Base-by-base conservation (phyloP, 2,329 filamentous ascomycete genomes). In the Rhynchosporium agropyri region DNA sequence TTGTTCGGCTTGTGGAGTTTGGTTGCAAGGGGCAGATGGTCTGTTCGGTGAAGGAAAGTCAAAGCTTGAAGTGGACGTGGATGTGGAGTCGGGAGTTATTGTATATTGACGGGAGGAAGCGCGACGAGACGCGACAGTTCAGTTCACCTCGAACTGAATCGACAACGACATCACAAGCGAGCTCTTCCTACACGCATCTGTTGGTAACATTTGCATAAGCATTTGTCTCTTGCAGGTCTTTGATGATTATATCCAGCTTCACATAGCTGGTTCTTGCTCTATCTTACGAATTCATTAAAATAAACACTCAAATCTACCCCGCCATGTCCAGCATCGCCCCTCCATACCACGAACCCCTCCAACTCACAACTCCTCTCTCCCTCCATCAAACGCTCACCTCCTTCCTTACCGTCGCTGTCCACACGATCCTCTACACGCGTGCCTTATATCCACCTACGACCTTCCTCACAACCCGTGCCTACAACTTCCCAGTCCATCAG, bases 401-500 rank as follows among this genome's bases (percentile, higher is more conserved):
- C 73, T 90, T 91, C 77, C 82, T 91, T 54, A 86, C 83, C 64
- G 85, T 89, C 60, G 84, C 86, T 64, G 84, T 88, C 66, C 88
- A 91, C 74, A 88, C 88, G 63, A 86, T 91, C 69, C 81, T 91
- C 62, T 89, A 85, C 75, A 81, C 89, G 50, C 85, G 88, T 66
- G 76, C 78, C 62, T 82, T 91, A 70, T 91, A 91, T 72, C 88
- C 88, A 1, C 77, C 78, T 60, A 77, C 80, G 43, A 85, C 87
- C n/a, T 91, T 91, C 75, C 79, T 89, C 51, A 81, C 84, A 48
- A 83, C 86, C 6, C 82, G 86, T 64, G 87, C 85, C 71, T 90
- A 89, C 79, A 89, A 90, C 76, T 85, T 86, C 67, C 81, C 88
- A n/a, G 85, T 90, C 62, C 83, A 85, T 61, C 88, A 91, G 73